Base-by-base conservation (phyloP, 805 yeast species). In the Yarrowia sp. region DNA sequence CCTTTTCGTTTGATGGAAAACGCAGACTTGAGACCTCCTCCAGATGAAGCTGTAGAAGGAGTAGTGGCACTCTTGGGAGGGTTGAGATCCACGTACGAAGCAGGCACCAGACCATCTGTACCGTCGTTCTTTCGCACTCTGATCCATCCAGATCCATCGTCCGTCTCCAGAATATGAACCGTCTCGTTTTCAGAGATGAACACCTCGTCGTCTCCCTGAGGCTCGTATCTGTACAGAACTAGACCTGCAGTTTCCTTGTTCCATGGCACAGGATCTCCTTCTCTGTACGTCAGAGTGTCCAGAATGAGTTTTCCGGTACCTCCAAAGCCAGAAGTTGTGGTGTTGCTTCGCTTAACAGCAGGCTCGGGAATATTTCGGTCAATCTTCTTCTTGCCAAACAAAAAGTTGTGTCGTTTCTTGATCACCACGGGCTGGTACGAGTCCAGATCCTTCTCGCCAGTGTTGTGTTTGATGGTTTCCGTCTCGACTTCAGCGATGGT, bases 61-160 rank as follows among this genome's bases (percentile, higher is more conserved):
- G 67, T 53, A 1, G 66, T 50, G 36, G 48, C 38, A 41, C 70
- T 35, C 70, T 74, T 15, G 13, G 68, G 63, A 31, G 74, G 71
- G 33, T 73, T 67, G 1, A 86, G 74, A 67, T 86, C 86, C 7
- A 92, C 75, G 73, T 93, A 93, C 0, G 89, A 77, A 0, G 96
- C 85, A 1, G 99, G 99, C 4, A 92, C 97, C 43, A 92, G 79
- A 0, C 99, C 99, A 45, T 77, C 77, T 9, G 74, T 74, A 0
- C 84, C 84, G 5, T 82, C 82, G 22, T 74, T 72, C 1, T 77
- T 68, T n/a, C 80, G 78, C 9, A 92, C 84, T 69, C 78, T 76
- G 1, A 96, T 88, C 99, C 99, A 93, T 0, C 99, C 99, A 15
- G 90, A 85, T 0, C 97, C 98, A 68, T 90, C 92, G 73, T 95